Conservation (phyloP, 1,284 basidiomycete species). For the Rhodotorula sp. region DNA sequence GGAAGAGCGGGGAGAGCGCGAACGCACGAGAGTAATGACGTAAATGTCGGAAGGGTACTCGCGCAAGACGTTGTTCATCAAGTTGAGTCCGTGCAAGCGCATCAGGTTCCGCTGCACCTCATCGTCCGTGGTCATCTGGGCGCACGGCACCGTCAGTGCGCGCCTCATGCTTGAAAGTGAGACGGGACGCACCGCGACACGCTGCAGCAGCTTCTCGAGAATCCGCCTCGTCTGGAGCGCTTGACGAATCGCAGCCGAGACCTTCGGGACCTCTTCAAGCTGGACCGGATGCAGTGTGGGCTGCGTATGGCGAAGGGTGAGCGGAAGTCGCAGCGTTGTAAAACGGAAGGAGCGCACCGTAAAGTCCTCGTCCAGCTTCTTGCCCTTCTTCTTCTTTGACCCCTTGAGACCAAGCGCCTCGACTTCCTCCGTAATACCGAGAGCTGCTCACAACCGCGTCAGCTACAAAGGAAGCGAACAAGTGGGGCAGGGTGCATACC, state of each 20-base stretch:
- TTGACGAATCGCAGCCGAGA: constrained; percentile 87
- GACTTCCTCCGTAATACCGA: constrained; percentile 90
- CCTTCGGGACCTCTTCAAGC: constrained; percentile 79
- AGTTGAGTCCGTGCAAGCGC: constrained; percentile 87
- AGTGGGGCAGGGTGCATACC: constrained; percentile 51
- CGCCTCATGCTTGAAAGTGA: no score
- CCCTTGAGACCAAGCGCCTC: constrained; percentile 66
- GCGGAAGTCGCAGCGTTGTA: neutral
- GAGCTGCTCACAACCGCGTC: constrained; percentile 56
- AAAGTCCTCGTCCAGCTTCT: constrained; percentile 92
- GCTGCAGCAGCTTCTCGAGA: constrained; percentile 75
- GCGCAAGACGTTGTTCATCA: constrained; percentile 84
- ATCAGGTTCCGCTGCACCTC: constrained; percentile 78
- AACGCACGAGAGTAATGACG: constrained; percentile 64
- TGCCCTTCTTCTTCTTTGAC: constrained; percentile 82
- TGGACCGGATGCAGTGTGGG: constrained; percentile 67
- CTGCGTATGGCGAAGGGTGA: constrained; percentile 37
- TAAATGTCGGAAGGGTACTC: constrained; percentile 74
- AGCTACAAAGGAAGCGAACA: neutral
- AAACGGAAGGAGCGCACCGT: constrained; percentile 56
- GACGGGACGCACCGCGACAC: constrained; percentile 65
- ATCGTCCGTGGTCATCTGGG: constrained; percentile 80
- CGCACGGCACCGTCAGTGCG: neutral
- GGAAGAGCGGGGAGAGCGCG: constrained; percentile 18
- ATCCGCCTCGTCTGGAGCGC: constrained; percentile 76